These are phyloP conservation scores for Yamadazyma diospyri DNA, from an alignment of 1,139 yeast species.

Conservation along the genomic window DNA sequence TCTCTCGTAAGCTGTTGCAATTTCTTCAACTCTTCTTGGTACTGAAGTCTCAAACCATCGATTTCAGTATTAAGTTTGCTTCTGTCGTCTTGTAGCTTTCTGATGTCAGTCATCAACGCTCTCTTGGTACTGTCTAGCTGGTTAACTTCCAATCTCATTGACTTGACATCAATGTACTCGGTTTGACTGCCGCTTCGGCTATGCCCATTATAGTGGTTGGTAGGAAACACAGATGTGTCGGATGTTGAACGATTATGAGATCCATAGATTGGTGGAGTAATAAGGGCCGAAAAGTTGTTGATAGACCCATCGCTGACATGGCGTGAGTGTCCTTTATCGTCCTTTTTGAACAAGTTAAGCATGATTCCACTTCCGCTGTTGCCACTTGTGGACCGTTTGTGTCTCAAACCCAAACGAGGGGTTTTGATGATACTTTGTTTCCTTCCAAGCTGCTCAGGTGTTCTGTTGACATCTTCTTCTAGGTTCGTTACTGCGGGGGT, in stretches of 20 bases:
- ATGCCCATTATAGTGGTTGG: not conserved
- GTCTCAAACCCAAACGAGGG: constrained; percentile 35
- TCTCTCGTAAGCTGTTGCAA: constrained; percentile 29
- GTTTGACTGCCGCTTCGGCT: not conserved
- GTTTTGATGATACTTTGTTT: constrained; percentile 29
- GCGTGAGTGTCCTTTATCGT: constrained; percentile 31
- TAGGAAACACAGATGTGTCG: constrained; percentile 19
- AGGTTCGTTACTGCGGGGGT: constrained; percentile 41
- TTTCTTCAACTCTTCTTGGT: constrained; percentile 21
- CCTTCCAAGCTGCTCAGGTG: constrained; percentile 15
- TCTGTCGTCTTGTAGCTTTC: constrained; percentile 28
- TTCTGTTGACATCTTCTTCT: constrained; percentile 16
- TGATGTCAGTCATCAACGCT: constrained; percentile 27
- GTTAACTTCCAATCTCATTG: constrained; percentile 39
- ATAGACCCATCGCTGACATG: constrained; percentile 43
- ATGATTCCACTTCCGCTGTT: constrained; percentile 24
- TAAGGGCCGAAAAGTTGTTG: constrained; percentile 8
- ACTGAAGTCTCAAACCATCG: constrained; percentile 20
- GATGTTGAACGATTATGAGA: constrained; percentile 39
- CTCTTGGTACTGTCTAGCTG: constrained; percentile 32
- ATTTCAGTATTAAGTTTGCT: constrained; percentile 25
- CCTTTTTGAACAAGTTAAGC: constrained; percentile 33
- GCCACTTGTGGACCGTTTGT: constrained; percentile 42
- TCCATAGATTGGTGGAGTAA: constrained; percentile 45
- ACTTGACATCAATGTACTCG: constrained; percentile 27